A percentile compares a stretch with the other conserved stretches of the same genome.
Conservation (phyloP, 2,329 filamentous ascomycete genomes). For the Cladosporium velox region DNA sequence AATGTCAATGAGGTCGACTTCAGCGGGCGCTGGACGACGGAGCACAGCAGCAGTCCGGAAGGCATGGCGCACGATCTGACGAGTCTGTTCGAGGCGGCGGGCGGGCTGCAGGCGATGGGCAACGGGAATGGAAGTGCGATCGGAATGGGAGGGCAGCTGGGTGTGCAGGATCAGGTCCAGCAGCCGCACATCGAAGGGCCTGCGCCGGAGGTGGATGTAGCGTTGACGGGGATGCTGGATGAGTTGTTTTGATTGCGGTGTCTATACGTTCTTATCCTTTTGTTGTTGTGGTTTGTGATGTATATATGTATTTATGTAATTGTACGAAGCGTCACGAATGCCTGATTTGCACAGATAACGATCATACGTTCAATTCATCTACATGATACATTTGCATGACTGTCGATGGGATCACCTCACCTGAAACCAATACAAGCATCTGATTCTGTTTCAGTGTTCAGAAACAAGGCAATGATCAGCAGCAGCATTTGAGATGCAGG, state of each 20-base stretch:
- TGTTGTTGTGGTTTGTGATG: neutral
- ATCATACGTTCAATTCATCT: neutral
- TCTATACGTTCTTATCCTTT: neutral
- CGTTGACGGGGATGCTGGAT: conserved; percentile 18
- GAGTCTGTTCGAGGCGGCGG: conserved; percentile 64
- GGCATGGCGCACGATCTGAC: conserved; percentile 65
- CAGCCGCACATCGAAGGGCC: conserved; percentile 3
- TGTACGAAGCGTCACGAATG: neutral
- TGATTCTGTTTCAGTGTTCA: neutral
- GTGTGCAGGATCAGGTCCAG: neutral
- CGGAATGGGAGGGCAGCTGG: neutral
- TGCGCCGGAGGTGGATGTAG: neutral
- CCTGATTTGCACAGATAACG: neutral
- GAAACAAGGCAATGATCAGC: neutral
- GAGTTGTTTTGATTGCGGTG: conserved; percentile 5
- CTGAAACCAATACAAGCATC: neutral
- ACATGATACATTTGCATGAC: neutral
- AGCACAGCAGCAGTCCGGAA: conserved; percentile 57
- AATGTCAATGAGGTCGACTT: conserved; percentile 57
- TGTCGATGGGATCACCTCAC: neutral
- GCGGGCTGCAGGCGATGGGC: conserved; percentile 45
- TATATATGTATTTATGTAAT: conserved; percentile 3
- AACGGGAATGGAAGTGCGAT: neutral
- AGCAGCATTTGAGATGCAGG: neutral
- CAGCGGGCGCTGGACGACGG: conserved; percentile 21